These are phyloP conservation scores for Yarrowia sp. DNA, from an alignment of 805 yeast species.

Conservation along the genomic window DNA sequence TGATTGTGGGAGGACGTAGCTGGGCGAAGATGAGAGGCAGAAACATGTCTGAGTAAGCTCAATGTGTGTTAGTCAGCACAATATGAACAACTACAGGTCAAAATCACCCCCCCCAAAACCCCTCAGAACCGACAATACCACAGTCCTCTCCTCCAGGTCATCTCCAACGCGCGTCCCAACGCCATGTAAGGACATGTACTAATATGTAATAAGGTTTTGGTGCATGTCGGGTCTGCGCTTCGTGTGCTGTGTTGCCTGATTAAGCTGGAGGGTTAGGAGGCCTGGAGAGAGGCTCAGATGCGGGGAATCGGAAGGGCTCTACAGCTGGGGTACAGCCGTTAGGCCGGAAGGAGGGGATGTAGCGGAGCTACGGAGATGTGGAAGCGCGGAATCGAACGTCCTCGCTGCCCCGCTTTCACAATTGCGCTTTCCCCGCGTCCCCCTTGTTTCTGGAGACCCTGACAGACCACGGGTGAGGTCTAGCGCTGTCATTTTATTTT, in stretches of 20 bases:
- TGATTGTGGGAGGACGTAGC: neutral
- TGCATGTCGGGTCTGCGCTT: slow-evolving; percentile 3
- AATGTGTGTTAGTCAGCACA: no score
- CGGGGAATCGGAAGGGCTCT: slow-evolving; percentile 21
- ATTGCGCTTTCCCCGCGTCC: neutral
- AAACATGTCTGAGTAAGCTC: no score
- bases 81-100: no score
- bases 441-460: neutral
- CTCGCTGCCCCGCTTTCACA: neutral
- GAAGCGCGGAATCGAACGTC: neutral
- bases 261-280: neutral
- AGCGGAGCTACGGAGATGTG: neutral
- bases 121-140: no score
- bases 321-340: slow-evolving; percentile 24
- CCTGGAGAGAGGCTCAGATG: slow-evolving; percentile 8
- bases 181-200: slow-evolving; percentile 24
- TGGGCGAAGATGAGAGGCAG: neutral
- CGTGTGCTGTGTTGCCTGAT: slow-evolving; percentile 24
- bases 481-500: neutral
- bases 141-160: neutral
- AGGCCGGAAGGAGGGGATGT: slow-evolving; percentile 3
- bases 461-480: no score
- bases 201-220: slow-evolving; percentile 18
- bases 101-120: no score
- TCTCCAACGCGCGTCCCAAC: neutral